phyloP scores from a whole-genome alignment of 1,284 basidiomycete genomes.

The Austroboletus olivaceoglutinosus region DNA sequence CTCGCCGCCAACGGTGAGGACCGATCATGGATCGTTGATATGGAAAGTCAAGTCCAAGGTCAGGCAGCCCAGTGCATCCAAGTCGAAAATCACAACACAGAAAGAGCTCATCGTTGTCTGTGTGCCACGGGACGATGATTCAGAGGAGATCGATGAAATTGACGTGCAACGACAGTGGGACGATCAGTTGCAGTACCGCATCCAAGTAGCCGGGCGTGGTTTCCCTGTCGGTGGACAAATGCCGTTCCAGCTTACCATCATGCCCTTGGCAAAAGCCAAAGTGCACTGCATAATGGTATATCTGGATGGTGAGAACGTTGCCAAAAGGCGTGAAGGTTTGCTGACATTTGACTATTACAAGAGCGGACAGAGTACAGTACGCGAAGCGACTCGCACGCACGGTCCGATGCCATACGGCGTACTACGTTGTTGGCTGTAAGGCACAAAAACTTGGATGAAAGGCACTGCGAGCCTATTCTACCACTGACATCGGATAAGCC shows the following conservation, averaged over 20 bases:
- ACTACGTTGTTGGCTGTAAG: conserved; percentile 71
- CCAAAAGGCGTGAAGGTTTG: neutral
- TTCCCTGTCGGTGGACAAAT: conserved; percentile 84
- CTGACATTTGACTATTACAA: conserved; percentile 30
- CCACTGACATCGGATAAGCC: conserved; percentile 64
- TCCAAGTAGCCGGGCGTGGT: conserved; percentile 77
- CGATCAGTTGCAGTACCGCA: conserved; percentile 81
- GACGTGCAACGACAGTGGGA: conserved; percentile 94
- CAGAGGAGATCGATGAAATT: conserved; percentile 70
- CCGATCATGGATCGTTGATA: conserved; percentile 75
- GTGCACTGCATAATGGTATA: conserved; percentile 74
- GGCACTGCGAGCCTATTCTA: conserved; percentile 54
- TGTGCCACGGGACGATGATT: conserved; percentile 56
- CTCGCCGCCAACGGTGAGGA: conserved; percentile 78
- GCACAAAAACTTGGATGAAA: conserved; percentile 26
- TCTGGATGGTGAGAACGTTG: conserved; percentile 69
- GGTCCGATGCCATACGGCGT: conserved; percentile 71
- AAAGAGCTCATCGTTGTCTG: conserved; percentile 80
- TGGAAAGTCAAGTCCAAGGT: conserved; percentile 86
- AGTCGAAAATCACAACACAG: conserved; percentile 65
- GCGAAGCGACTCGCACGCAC: conserved; percentile 65
- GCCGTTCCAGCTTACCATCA: conserved; percentile 78
- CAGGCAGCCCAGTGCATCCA: conserved; percentile 82
- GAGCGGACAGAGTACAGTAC: conserved; percentile 82
- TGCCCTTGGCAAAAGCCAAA: conserved; percentile 84